These are phyloP conservation scores for Neocatenulostroma microsporum DNA, from an alignment of 2,329 filamentous ascomycete genomes.

Conservation along the genomic window DNA sequence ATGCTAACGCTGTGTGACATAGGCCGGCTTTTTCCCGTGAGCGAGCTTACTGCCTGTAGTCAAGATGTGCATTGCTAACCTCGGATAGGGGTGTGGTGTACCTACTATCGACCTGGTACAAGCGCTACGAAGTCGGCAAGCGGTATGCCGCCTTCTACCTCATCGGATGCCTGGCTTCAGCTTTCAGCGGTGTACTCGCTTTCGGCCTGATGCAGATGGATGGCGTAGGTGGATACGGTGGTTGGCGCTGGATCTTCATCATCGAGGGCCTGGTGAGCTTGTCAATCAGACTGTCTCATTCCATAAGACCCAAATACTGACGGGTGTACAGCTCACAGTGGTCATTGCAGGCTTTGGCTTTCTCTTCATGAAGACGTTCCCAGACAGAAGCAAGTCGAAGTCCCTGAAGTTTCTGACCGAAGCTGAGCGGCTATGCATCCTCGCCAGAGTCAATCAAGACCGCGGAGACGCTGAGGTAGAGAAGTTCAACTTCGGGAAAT, in stretches of 20 bases:
- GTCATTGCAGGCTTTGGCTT: too few species aligned
- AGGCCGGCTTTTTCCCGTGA: too few species aligned
- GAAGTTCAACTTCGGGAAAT: conserved; percentile 41
- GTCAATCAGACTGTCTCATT: too few species aligned
- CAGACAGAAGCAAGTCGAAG: too few species aligned
- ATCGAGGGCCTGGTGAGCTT: too few species aligned
- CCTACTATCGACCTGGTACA: conserved; percentile 16
- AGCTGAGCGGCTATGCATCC: conserved; percentile 40
- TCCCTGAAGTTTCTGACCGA: conserved; percentile 38
- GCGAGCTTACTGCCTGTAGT: too few species aligned
- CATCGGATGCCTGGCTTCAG: conserved; percentile 39
- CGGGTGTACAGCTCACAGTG: too few species aligned
- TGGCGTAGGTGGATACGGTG: conserved; percentile 40
- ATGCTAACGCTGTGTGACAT: too few species aligned
- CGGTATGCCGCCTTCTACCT: conserved; percentile 40
- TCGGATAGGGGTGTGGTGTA: conserved; percentile 33
- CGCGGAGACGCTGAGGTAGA: conserved; percentile 43
- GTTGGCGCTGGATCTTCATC: conserved; percentile 42
- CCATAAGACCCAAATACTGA: too few species aligned
- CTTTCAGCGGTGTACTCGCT: conserved; percentile 35
- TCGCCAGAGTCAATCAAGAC: conserved; percentile 44
- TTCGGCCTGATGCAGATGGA: conserved; percentile 29
- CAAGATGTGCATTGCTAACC: too few species aligned
- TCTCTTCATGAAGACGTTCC: too few species aligned
- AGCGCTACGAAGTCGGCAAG: conserved; percentile 16